Evolutionary conservation across 1,139 yeast genomes (phyloP).

Genomic region (Debaryomycetaceae sp.): DNA sequence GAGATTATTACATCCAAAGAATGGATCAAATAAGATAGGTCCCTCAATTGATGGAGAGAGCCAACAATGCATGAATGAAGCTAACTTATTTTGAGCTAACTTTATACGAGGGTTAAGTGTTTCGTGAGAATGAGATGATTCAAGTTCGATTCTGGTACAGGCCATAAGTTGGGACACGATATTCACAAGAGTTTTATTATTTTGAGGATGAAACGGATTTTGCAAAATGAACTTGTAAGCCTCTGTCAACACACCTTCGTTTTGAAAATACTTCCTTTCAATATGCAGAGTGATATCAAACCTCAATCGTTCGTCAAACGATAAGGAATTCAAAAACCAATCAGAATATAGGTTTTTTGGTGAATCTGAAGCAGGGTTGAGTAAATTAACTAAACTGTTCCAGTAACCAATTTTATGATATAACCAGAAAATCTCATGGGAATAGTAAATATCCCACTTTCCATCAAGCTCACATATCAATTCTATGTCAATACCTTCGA

Average conservation of each 20-base stretch:
- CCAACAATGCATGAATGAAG: constrained; percentile 23
- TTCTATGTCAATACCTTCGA: constrained; percentile 11
- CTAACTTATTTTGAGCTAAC: constrained; percentile 7
- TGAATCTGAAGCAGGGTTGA: constrained; percentile 10
- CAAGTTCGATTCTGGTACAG: constrained; percentile 3
- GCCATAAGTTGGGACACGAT: constrained; percentile 13
- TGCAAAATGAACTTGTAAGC: constrained; percentile 12
- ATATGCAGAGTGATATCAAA: not conserved
- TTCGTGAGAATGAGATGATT: constrained; percentile 2
- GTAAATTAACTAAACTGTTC: constrained; percentile 18
- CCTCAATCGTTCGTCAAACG: constrained; percentile 12
- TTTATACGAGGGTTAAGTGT: constrained; percentile 9
- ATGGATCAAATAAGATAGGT: constrained; percentile 25
- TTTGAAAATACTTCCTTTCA: not conserved
- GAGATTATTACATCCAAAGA: constrained; percentile 27
- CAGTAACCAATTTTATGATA: constrained; percentile 29
- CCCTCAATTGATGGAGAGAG: constrained; percentile 17
- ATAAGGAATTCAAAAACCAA: constrained; percentile 17
- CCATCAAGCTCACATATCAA: constrained; percentile 17
- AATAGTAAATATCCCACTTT: constrained; percentile 6
- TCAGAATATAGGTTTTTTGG: constrained; percentile 9
- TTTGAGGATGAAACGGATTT: constrained; percentile 21
- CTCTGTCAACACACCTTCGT: constrained; percentile 1
- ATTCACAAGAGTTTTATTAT: constrained; percentile 22
- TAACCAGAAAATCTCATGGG: constrained; percentile 24